Evolutionary conservation across 1,284 basidiomycete genomes (phyloP).

Genomic region (Bondarzewia mesenterica): DNA sequence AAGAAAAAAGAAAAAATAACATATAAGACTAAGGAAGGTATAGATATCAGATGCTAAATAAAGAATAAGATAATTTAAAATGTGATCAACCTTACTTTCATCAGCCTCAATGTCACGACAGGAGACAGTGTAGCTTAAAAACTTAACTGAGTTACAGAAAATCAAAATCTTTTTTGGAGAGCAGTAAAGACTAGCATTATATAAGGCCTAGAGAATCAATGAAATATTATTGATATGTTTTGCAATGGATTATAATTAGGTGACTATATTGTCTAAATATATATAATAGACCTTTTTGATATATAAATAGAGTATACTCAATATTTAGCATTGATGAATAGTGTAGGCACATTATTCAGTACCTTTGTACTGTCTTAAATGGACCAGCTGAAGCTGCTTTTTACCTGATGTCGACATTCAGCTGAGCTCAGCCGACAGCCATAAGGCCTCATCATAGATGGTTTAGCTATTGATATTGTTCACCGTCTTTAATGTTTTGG

Average conservation of each 20-base stretch:
- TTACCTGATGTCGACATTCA: too few species aligned
- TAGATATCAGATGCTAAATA: slow-evolving; percentile 19
- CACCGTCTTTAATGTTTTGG: too few species aligned
- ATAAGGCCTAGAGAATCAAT: slow-evolving; percentile 19
- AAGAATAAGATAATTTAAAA: slow-evolving; percentile 26
- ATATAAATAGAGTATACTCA: slow-evolving; percentile 18
- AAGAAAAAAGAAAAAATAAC: slow-evolving; percentile 26
- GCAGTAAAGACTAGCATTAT: slow-evolving; percentile 14
- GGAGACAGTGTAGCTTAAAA: slow-evolving; percentile 30
- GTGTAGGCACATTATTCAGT: too few species aligned
- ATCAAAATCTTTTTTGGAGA: slow-evolving; percentile 24
- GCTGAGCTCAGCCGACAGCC: too few species aligned
- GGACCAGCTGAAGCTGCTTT: too few species aligned
- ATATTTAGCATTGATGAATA: slow-evolving; percentile 28
- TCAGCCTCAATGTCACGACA: slow-evolving; percentile 24
- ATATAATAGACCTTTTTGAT: slow-evolving; percentile 31
- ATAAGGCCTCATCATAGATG: too few species aligned
- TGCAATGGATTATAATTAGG: slow-evolving; percentile 27
- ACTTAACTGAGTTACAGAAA: slow-evolving; percentile 17
- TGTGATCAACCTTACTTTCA: slow-evolving; percentile 19
- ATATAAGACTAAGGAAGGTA: slow-evolving; percentile 26
- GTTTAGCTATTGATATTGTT: too few species aligned
- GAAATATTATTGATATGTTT: slow-evolving; percentile 26
- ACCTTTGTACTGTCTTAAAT: too few species aligned
- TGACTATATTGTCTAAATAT: slow-evolving; percentile 37